A percentile compares a stretch with the other conserved stretches of the same genome.
Evolutionary conservation across 495 filamentous ascomycete species (phyloP).

Genomic region (Massariosphaeria phaeospora): DNA sequence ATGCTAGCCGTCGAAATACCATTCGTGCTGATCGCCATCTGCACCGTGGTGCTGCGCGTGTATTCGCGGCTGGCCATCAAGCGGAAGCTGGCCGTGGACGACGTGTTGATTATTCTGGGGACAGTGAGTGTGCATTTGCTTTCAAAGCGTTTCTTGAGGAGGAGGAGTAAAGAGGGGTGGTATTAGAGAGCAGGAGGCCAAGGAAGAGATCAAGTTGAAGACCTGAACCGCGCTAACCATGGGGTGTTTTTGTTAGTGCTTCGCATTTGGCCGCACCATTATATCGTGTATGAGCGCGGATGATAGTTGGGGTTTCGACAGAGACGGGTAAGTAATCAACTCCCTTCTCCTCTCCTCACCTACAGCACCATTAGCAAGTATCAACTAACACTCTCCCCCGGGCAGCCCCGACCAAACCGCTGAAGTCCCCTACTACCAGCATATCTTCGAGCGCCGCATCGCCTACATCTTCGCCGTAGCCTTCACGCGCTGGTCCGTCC

Average conservation of each 20-base stretch:
- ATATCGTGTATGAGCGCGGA: constrained; percentile 20
- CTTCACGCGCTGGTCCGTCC: constrained; percentile 11
- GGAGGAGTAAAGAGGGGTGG: too few relatives aligned
- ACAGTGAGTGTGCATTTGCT: constrained; percentile 5
- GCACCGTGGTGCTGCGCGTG: constrained; percentile 5
- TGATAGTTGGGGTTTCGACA: constrained; percentile 18
- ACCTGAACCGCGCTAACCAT: too few relatives aligned
- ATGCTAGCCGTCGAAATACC: constrained; percentile 19
- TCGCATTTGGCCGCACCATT: constrained; percentile 9
- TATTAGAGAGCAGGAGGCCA: too few relatives aligned
- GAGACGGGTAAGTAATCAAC: neutral
- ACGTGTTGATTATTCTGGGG: constrained; percentile 18
- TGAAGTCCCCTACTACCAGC: constrained; percentile 15
- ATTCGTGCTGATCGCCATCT: constrained; percentile 9
- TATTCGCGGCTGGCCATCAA: constrained; percentile 15
- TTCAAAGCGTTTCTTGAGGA: too few relatives aligned
- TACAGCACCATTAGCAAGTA: too few relatives aligned
- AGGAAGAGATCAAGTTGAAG: too few relatives aligned
- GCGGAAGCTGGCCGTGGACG: constrained; percentile 14
- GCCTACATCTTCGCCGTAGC: constrained; percentile 20
- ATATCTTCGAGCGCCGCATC: constrained; percentile 27
- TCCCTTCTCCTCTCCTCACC: too few relatives aligned
- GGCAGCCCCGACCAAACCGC: neutral
- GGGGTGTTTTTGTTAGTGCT: too few relatives aligned
- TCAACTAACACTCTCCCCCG: too few relatives aligned